Conservation (phyloP, 345 rosid species). For the Theobroma cacao region DNA sequence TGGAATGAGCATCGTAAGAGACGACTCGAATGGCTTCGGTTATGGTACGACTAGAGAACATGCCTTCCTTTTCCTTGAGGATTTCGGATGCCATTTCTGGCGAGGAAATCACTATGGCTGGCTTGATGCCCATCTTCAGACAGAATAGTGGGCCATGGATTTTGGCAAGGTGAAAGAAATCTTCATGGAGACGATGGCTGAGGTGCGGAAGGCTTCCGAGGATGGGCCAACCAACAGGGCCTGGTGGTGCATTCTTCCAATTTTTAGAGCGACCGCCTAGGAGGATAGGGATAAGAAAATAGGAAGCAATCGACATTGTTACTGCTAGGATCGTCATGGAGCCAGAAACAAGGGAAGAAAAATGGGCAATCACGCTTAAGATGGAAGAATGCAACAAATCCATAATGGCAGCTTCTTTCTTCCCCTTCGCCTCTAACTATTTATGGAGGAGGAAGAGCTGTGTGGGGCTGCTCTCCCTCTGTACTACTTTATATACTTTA, state of each 20-base stretch:
- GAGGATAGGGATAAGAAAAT: constrained; percentile 12
- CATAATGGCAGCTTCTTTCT: background rate
- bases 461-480: background rate
- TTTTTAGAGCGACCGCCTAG: constrained; percentile 2
- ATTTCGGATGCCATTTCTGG: constrained; percentile 15
- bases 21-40: constrained; percentile 16
- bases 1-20: constrained; percentile 20
- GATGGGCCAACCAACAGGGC: constrained; percentile 20
- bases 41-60: constrained; percentile 15
- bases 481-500: too few species aligned
- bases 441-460: background rate
- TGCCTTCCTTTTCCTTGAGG: constrained; percentile 7
- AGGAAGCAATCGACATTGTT: background rate
- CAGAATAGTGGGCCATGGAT: constrained; percentile 9
- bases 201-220: constrained; percentile 17
- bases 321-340: background rate
- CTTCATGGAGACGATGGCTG: constrained; percentile 8
- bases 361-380: background rate
- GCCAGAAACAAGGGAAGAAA: background rate
- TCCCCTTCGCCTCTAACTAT: background rate
- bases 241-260: constrained; percentile 24
- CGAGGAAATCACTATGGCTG: constrained; percentile 15
- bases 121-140: constrained; percentile 11
- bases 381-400: background rate
- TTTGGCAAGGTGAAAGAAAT: constrained; percentile 12